Conservation (phyloP, 768 basidiomycete species). For the Roridomyces roridus region DNA sequence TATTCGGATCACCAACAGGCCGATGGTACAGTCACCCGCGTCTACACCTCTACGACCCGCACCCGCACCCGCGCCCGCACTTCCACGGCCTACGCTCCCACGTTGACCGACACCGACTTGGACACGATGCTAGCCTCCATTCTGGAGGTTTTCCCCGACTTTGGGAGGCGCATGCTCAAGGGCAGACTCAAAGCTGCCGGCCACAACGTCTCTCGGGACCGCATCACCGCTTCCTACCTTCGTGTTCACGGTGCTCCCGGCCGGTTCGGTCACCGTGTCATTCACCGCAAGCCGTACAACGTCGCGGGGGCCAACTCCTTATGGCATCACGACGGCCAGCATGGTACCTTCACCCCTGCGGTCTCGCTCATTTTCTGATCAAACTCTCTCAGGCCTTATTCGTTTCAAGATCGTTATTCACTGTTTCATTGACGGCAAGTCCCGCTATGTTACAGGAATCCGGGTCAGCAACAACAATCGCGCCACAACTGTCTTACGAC, state of each 20-base stretch:
- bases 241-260: slow-evolving; percentile 29
- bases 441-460: slow-evolving; percentile 41
- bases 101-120: slow-evolving; percentile 29
- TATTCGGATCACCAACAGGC: background rate
- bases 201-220: slow-evolving; percentile 23
- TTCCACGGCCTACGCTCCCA: slow-evolving; percentile 11
- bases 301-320: slow-evolving; percentile 44
- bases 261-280: slow-evolving; percentile 30
- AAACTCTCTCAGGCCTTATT: slow-evolving; percentile 27
- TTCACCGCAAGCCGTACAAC: slow-evolving; percentile 34
- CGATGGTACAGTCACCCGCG: background rate
- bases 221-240: slow-evolving; percentile 23
- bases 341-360: slow-evolving; percentile 26
- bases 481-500: slow-evolving; percentile 41
- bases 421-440: slow-evolving; percentile 47
- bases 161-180: slow-evolving; percentile 32
- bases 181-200: slow-evolving; percentile 29
- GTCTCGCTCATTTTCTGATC: background rate
- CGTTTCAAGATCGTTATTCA: slow-evolving; percentile 38
- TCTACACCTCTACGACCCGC: background rate
- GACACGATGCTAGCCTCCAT: slow-evolving; percentile 28
- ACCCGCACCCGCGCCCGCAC: background rate
- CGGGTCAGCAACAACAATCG: slow-evolving; percentile 46
- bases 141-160: slow-evolving; percentile 31
- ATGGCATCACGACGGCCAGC: slow-evolving; percentile 46